phyloP scores from a whole-genome alignment of 768 basidiomycete species.

The Erythrobasidium yunnanense region DNA sequence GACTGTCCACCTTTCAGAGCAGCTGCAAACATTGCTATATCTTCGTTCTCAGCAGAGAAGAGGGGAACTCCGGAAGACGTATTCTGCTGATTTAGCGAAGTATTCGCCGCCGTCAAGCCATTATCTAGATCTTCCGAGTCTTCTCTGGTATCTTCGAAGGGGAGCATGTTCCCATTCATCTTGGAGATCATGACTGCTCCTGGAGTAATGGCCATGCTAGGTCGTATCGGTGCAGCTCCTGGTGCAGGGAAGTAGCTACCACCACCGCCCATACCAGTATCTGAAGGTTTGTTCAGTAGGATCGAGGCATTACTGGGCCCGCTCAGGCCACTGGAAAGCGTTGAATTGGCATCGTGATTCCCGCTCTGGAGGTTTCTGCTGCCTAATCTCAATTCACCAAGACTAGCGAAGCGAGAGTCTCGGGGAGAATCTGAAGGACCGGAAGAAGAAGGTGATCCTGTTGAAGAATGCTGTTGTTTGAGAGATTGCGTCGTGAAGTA shows the following conservation, averaged over 20 bases:
- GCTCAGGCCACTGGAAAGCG: too few species aligned
- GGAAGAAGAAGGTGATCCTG: not conserved
- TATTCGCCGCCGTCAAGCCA: not conserved
- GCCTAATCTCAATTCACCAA: too few species aligned
- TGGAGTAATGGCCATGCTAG: constrained; percentile 8
- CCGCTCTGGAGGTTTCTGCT: too few species aligned
- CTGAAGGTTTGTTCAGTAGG: constrained; percentile 15
- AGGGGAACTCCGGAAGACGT: not conserved
- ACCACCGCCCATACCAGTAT: not conserved
- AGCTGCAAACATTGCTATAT: constrained; percentile 12
- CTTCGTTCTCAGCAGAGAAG: not conserved
- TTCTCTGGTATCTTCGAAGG: not conserved
- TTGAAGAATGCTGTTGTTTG: not conserved
- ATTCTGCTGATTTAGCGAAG: not conserved
- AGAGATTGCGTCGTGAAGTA: not conserved
- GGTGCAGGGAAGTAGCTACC: constrained; percentile 19
- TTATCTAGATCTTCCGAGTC: not conserved
- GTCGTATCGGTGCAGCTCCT: constrained; percentile 6
- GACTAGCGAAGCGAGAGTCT: not conserved
- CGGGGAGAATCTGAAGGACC: not conserved
- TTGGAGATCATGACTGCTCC: constrained; percentile 25
- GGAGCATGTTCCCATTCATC: not conserved
- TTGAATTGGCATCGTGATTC: too few species aligned
- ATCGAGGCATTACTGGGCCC: too few species aligned
- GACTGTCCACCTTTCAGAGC: constrained; percentile 14